A percentile compares a stretch with the other conserved stretches of the same genome.
Evolutionary conservation across 768 basidiomycete genomes (phyloP).

Genomic region (Amanita molliuscula): DNA sequence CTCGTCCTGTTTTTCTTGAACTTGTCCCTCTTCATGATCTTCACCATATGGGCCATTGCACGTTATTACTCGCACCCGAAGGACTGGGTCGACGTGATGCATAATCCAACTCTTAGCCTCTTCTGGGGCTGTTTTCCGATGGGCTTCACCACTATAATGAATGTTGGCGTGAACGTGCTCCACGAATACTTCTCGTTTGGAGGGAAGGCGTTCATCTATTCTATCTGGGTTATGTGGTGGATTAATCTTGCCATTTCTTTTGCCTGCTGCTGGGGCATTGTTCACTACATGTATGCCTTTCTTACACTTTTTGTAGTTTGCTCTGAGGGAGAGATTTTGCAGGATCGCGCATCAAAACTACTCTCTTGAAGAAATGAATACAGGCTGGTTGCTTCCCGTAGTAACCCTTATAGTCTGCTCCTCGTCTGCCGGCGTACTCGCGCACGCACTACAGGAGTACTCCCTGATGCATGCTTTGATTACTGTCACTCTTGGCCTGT

Average conservation of each 20-base stretch:
- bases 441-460: conserved; percentile 33
- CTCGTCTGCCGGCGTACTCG: conserved; percentile 54
- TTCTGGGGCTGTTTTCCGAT: conserved; percentile 35
- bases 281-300: conserved; percentile 55
- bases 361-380: conserved; percentile 42
- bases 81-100: conserved; percentile 35
- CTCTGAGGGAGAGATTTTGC: neutral
- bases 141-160: conserved; percentile 44
- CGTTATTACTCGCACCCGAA: conserved; percentile 32
- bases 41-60: conserved; percentile 25
- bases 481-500: conserved; percentile 43
- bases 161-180: conserved; percentile 28
- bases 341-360: conserved; percentile 53
- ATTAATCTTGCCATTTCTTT: conserved; percentile 40
- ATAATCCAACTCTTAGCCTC: conserved; percentile 39
- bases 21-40: conserved; percentile 32
- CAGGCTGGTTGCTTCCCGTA: conserved; percentile 67
- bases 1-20: conserved; percentile 20
- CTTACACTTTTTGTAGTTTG: neutral
- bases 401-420: conserved; percentile 65
- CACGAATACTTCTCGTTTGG: conserved; percentile 34
- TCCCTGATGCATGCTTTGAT: conserved; percentile 40
- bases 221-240: conserved; percentile 59
- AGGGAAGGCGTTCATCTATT: conserved; percentile 36
- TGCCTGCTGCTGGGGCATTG: conserved; percentile 46